Percentiles rank a stretch among this genome's conserved stretches.
Conservation (phyloP, 148 eudicot species). For the Amaranthus palmeri region DNA sequence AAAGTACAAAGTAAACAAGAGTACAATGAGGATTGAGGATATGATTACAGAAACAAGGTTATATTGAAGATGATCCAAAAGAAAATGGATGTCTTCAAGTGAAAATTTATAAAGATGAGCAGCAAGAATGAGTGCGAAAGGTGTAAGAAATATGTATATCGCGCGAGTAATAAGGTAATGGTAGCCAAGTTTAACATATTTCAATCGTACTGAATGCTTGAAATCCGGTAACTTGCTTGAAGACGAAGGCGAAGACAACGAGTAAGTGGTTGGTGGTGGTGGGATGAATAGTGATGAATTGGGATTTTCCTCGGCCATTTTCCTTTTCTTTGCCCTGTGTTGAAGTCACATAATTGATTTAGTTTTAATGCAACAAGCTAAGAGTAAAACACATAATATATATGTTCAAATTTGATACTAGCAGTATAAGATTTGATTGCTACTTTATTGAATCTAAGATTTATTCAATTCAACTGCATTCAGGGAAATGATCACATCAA, state of each 20-base stretch:
- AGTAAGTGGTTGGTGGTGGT: conserved; percentile 25
- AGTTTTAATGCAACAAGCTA: conserved; percentile 3
- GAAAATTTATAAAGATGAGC: conserved; percentile 66
- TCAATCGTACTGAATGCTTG: conserved; percentile 61
- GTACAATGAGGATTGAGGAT: conserved; percentile 67
- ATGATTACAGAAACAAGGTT: conserved; percentile 58
- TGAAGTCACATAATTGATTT: conserved; percentile 3
- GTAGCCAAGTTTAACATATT: conserved; percentile 76
- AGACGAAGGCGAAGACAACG: conserved; percentile 16
- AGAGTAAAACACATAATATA: neutral
- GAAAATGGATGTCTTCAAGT: conserved; percentile 43
- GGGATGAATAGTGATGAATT: conserved; percentile 34
- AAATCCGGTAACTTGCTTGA: conserved; percentile 58
- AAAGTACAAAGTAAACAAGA: conserved; percentile 54
- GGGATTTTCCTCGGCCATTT: conserved; percentile 43
- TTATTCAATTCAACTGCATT: too few species aligned
- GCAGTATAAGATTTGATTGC: too few species aligned
- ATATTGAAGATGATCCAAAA: conserved; percentile 62
- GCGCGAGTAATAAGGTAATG: conserved; percentile 71
- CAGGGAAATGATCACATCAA: neutral
- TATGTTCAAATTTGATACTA: neutral
- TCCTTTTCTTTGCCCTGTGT: conserved; percentile 15
- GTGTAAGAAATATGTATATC: conserved; percentile 59
- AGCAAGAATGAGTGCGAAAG: conserved; percentile 46
- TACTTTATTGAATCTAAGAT: too few species aligned